Percentiles rank a stretch among this genome's conserved stretches.
phyloP scores from a whole-genome alignment of 2,329 filamentous ascomycete genomes.

The Cercospora sojina region DNA sequence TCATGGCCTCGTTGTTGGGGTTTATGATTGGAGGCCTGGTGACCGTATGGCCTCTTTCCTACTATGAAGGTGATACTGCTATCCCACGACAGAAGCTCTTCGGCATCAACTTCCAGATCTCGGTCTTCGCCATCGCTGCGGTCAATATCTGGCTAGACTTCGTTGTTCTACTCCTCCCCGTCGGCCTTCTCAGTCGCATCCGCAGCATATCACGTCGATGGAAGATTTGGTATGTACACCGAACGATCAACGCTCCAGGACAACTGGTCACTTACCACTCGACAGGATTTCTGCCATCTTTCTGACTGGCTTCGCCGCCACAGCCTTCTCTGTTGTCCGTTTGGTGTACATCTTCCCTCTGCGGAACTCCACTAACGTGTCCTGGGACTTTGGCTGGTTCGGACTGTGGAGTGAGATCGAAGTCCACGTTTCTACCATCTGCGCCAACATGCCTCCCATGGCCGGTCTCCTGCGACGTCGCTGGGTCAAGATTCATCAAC shows the following conservation, averaged over 20 bases:
- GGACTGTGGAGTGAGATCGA: neutral
- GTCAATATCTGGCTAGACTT: neutral
- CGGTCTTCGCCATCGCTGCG: neutral
- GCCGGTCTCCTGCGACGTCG: neutral
- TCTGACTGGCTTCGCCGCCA: neutral
- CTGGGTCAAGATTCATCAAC: neutral
- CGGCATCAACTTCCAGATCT: neutral
- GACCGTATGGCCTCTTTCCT: neutral
- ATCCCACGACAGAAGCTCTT: neutral
- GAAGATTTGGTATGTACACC: neutral
- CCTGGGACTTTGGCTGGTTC: neutral
- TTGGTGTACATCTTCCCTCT: neutral
- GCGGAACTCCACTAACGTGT: neutral
- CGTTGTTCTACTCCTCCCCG: neutral
- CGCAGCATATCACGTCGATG: neutral
- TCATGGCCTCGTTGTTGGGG: neutral
- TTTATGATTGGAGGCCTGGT: neutral
- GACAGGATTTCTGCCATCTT: neutral
- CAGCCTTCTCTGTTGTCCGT: neutral
- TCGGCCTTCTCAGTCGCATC: neutral
- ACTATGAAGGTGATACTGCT: neutral
- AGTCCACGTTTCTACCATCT: neutral
- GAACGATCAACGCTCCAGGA: too few species aligned
- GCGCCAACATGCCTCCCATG: neutral
- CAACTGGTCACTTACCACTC: neutral